phyloP scores from a whole-genome alignment of 2,329 filamentous ascomycete species.

The Colletotrichum gloeosporioides region DNA sequence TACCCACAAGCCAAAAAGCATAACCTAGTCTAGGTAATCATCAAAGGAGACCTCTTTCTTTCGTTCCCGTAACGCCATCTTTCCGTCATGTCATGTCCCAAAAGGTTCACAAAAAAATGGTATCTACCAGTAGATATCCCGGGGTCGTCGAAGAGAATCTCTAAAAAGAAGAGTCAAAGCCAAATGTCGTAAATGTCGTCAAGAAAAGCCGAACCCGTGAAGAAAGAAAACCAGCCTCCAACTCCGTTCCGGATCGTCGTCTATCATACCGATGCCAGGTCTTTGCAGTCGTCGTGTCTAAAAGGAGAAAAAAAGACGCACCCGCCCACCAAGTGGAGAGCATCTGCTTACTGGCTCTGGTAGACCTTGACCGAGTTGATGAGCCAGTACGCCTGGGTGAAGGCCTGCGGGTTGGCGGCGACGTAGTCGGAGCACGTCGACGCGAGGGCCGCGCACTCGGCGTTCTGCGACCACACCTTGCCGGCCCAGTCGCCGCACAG shows the following conservation, averaged over 20 bases:
- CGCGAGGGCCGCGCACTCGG: slow-evolving; percentile 65
- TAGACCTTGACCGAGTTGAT: slow-evolving; percentile 76
- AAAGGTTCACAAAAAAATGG: not conserved
- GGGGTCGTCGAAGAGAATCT: not conserved
- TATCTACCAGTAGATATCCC: slow-evolving; percentile 10
- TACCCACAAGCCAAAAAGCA: not conserved
- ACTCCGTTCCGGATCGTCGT: not conserved
- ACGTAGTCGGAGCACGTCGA: slow-evolving; percentile 76
- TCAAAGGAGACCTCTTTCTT: not conserved
- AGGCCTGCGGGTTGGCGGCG: slow-evolving; percentile 70
- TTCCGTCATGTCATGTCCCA: not conserved
- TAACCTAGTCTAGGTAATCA: not conserved
- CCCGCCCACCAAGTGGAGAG: not conserved
- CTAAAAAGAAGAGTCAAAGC: not conserved
- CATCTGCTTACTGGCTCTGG: slow-evolving; percentile 31
- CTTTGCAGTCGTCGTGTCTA: not conserved
- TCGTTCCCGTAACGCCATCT: not conserved
- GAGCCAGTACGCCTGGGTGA: slow-evolving; percentile 77
- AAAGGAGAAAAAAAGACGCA: not conserved
- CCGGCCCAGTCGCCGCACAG: slow-evolving; percentile 93
- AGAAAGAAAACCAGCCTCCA: not conserved
- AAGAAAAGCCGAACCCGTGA: not conserved
- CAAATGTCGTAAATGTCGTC: not conserved
- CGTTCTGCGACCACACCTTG: slow-evolving; percentile 63
- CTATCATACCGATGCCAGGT: not conserved